A percentile compares a stretch with the other conserved stretches of the same genome.
These are phyloP conservation scores for Geum urbanum DNA, from an alignment of 306 rosid genomes.

Conservation along the genomic window DNA sequence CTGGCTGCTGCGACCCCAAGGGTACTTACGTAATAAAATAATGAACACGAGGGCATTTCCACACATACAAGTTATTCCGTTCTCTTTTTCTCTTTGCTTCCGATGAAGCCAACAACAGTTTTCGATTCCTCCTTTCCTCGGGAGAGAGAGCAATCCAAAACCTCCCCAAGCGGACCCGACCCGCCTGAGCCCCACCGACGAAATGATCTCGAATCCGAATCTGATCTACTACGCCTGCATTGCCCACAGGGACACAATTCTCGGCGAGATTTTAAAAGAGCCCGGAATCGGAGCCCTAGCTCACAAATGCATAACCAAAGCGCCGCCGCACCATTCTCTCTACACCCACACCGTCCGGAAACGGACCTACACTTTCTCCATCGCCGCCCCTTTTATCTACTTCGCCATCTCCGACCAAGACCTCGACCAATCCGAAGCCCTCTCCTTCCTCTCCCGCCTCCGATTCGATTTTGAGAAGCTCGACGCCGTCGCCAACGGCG, in stretches of 20 bases:
- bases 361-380: slow-evolving; percentile 51
- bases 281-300: slow-evolving; percentile 50
- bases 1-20: background rate
- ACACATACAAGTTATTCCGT: background rate
- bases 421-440: slow-evolving; percentile 44
- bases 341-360: slow-evolving; percentile 58
- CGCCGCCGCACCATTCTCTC: slow-evolving; percentile 61
- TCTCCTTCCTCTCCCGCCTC: slow-evolving; percentile 48
- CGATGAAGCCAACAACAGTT: background rate
- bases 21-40: background rate
- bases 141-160: background rate
- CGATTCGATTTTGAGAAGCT: slow-evolving; percentile 32
- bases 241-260: slow-evolving; percentile 53
- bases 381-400: slow-evolving; percentile 47
- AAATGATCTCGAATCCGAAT: slow-evolving; percentile 60
- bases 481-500: background rate
- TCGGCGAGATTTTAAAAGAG: slow-evolving; percentile 52
- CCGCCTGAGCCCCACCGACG: background rate
- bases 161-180: background rate
- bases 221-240: slow-evolving; percentile 66
- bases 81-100: background rate
- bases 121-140: slow-evolving; percentile 15
- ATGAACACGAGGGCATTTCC: background rate
- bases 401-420: slow-evolving; percentile 56
- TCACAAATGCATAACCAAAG: slow-evolving; percentile 49